Base-by-base conservation (phyloP, 345 rosid species). In the Lepidium didymum region DNA sequence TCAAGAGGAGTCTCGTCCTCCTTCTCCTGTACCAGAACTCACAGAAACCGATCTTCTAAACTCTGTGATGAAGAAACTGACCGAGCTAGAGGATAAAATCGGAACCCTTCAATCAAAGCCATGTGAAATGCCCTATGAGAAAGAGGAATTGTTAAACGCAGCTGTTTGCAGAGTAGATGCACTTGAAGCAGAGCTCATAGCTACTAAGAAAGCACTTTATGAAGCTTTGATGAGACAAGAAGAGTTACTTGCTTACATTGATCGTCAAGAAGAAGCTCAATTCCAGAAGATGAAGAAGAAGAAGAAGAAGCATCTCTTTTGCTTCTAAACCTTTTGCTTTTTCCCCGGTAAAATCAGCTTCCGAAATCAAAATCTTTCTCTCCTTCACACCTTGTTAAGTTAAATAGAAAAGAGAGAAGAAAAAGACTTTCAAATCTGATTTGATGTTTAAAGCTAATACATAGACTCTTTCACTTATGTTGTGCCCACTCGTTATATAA, bases 81-180 rank as follows among this genome's bases (percentile, higher is more conserved):
- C 85, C 27, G 98, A 87, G 78, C 87, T 95, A 1, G 99, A 95
- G 83, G 88, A 80, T 70, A 95, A 91, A 79, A 90, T 91, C 11
- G 85, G 79, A 52, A 88, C 87, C 3, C 89, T 95, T 44, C 88
- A 85, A 76, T 77, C 92, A 51, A 95, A 88, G 78, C 99, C 98
- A 35, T 74, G 83, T 38, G 96, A 83, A 80, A 95, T 95, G 99
- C 99, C 99, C 44, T 84, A 53, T 10, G 98, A 91, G 83, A 95
- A 95, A 82, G 99, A 81, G 81, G 99, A 95, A 71, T 74, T 95
- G 71, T 79, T 95, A 53, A 88, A 88, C 82, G 99, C 98, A 50
- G 99, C 99, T 4, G 97, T 95, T 10, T 95, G 96, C 73, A 94
- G 99, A 14, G 99, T 94, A 59, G 99, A 94, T 67, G 99, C 95